Evolutionary conservation across 179 eudicot genomes (phyloP).

Genomic region (Camellia oleifera): DNA sequence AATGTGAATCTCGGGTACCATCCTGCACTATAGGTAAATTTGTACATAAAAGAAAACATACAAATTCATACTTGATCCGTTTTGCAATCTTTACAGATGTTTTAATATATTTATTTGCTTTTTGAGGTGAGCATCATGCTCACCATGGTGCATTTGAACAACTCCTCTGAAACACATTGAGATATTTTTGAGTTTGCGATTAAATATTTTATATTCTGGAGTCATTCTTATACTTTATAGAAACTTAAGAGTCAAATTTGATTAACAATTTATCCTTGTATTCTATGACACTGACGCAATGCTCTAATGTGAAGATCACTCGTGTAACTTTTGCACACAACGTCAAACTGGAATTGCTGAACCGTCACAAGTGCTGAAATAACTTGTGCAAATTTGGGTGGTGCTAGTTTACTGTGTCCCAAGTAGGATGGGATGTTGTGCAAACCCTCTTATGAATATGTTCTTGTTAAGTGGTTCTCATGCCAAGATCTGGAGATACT

Average conservation of each 20-base stretch:
- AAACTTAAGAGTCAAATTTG: background rate
- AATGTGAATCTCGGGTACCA: conserved; percentile 25
- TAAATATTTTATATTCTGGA: background rate
- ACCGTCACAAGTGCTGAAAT: too few relatives aligned
- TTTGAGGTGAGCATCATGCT: background rate
- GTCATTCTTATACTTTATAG: background rate
- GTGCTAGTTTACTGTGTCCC: too few relatives aligned
- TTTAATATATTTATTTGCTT: background rate
- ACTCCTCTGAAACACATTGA: background rate
- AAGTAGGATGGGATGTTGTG: too few relatives aligned
- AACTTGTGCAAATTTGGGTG: too few relatives aligned
- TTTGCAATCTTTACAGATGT: background rate
- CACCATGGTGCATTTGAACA: background rate
- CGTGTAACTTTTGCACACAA: background rate
- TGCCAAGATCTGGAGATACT: too few relatives aligned
- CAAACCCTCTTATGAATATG: too few relatives aligned
- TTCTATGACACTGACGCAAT: background rate
- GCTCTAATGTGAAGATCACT: background rate
- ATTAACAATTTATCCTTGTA: background rate
- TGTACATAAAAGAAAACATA: conserved; percentile 14
- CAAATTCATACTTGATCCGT: background rate
- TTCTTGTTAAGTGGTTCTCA: too few relatives aligned
- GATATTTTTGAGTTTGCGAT: background rate
- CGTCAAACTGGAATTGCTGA: too few relatives aligned
- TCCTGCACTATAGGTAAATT: conserved; percentile 22